Conservation (phyloP, 2,329 filamentous ascomycete species). For the Orbilia javanica region DNA sequence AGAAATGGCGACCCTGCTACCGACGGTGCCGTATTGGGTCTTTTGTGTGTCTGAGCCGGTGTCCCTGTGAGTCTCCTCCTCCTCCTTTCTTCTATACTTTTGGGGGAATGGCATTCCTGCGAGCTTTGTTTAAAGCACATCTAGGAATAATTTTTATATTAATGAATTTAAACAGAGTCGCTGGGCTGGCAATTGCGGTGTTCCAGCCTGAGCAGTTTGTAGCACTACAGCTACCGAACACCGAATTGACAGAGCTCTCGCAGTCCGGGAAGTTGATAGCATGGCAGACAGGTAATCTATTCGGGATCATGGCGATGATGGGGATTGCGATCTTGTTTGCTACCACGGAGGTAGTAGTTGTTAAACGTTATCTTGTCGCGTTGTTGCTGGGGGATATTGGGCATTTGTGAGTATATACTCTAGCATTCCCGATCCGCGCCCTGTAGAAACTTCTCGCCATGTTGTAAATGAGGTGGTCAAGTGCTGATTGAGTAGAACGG, state of each 20-base stretch:
- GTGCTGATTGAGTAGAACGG: constrained; percentile 22
- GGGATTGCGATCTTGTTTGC: constrained; percentile 58
- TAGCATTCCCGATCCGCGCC: not conserved
- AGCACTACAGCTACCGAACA: constrained; percentile 49
- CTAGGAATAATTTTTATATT: not conserved
- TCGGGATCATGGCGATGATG: constrained; percentile 58
- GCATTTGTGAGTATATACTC: constrained; percentile 58
- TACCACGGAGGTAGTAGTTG: constrained; percentile 56
- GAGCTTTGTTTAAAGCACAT: too few relatives aligned
- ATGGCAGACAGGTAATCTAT: constrained; percentile 59
- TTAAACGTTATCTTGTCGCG: constrained; percentile 58
- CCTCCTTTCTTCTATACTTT: not conserved
- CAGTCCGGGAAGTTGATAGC: constrained; percentile 47
- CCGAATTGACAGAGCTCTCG: constrained; percentile 18
- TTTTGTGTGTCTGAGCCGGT: constrained; percentile 59
- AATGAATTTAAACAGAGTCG: constrained; percentile 28
- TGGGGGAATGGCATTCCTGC: too few relatives aligned
- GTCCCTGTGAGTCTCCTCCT: constrained; percentile 54
- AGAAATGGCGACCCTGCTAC: constrained; percentile 52
- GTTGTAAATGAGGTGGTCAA: not conserved
- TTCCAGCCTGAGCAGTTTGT: constrained; percentile 55
- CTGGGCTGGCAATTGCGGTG: constrained; percentile 57
- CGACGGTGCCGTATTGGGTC: constrained; percentile 58
- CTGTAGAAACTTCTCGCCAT: not conserved
- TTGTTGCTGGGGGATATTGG: constrained; percentile 59